Percentiles rank a stretch among this genome's conserved stretches.
Evolutionary conservation across 2,329 filamentous ascomycete species (phyloP).

Genomic region (Ceratocystis variospora): DNA sequence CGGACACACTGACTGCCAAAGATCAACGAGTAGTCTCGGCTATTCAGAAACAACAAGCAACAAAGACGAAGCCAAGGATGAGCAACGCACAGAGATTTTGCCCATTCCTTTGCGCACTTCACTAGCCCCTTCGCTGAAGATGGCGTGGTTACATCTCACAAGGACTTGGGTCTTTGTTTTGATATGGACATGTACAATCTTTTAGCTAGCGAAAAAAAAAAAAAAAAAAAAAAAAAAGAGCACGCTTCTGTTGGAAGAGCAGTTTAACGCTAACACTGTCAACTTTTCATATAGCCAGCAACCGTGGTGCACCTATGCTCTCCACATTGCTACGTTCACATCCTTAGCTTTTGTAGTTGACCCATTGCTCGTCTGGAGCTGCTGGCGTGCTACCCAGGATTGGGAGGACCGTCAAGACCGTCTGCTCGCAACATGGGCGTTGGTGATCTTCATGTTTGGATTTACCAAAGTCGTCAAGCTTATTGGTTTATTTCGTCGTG

Average conservation of each 20-base stretch:
- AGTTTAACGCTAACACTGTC: background rate
- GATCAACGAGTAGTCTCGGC: background rate
- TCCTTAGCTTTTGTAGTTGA: constrained; percentile 74
- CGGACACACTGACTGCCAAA: background rate
- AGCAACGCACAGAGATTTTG: background rate
- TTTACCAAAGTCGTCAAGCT: constrained; percentile 89
- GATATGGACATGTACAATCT: background rate
- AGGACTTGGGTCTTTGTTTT: background rate
- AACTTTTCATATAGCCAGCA: constrained; percentile 50
- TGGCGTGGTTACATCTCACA: background rate
- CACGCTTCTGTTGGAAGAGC: too few species aligned
- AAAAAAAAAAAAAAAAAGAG: too few species aligned
- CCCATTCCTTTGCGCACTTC: background rate
- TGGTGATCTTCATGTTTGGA: constrained; percentile 60
- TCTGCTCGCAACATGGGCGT: constrained; percentile 42
- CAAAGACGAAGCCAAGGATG: background rate
- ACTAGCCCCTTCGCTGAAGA: background rate
- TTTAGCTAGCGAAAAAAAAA: background rate
- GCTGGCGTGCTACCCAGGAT: constrained; percentile 52
- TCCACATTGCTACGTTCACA: constrained; percentile 84
- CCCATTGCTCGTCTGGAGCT: constrained; percentile 53
- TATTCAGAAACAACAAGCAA: background rate
- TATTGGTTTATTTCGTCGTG: constrained; percentile 69
- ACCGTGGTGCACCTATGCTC: constrained; percentile 83
- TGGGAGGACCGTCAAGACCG: constrained; percentile 41